A percentile compares a stretch with the other conserved stretches of the same genome.
Conservation (phyloP, 371 early-diverging fungal genomes). For the Blyttiomyces sp. region DNA sequence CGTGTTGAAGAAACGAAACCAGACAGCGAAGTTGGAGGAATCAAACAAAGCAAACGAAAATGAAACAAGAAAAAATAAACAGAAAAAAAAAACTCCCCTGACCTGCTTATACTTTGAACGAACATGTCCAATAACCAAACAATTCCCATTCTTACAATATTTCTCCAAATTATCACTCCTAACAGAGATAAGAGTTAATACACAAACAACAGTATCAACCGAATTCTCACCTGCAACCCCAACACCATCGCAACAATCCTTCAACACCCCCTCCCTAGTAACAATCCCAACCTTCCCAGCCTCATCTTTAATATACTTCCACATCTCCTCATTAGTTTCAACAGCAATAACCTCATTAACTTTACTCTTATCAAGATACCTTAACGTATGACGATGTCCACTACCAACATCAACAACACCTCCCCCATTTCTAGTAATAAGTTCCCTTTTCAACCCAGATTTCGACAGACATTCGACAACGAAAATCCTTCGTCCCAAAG, state of each 20-base stretch:
- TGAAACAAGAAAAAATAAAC: no score
- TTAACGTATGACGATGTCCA: constrained; percentile 11
- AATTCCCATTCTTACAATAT: background rate
- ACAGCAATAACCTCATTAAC: constrained; percentile 7
- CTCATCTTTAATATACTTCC: background rate
- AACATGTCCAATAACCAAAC: constrained; percentile 9
- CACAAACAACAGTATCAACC: constrained; percentile 10
- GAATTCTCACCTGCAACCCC: no score
- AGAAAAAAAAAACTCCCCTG: no score
- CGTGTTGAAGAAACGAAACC: no score
- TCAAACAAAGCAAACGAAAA: no score
- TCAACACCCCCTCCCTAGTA: no score
- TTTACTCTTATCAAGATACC: background rate
- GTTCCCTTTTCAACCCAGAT: background rate
- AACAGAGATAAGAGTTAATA: constrained; percentile 11
- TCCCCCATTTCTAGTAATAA: constrained; percentile 8
- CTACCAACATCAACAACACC: constrained; percentile 15
- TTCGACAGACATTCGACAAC: no score
- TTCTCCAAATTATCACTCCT: background rate
- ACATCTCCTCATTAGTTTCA: constrained; percentile 10
- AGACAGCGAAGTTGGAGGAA: no score
- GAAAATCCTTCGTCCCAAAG: no score
- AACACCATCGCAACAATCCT: no score
- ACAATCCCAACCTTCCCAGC: constrained; percentile 2
- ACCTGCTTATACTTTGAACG: background rate